A percentile compares a stretch with the other conserved stretches of the same genome.
Evolutionary conservation across 768 basidiomycete genomes (phyloP).

Genomic region (Paxillus rubicundulus): DNA sequence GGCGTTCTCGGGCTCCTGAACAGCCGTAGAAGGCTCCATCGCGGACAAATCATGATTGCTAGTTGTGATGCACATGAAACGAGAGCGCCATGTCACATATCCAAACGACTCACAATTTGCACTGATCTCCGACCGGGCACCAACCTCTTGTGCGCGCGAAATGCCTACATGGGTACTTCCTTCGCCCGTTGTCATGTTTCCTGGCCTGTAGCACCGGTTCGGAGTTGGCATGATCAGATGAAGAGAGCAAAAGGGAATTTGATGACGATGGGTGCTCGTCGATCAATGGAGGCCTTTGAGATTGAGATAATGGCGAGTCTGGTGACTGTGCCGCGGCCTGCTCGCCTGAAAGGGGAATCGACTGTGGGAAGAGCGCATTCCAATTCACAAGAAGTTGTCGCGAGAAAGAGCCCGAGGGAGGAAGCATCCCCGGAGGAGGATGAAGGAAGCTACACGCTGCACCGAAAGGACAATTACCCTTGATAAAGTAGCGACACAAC

Average conservation of each 20-base stretch:
- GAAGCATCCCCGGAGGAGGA: constrained; percentile 14
- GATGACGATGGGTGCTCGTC: constrained; percentile 21
- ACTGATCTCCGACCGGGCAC: constrained; percentile 42
- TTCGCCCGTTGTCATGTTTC: constrained; percentile 9
- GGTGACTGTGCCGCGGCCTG: constrained; percentile 3
- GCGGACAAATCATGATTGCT: constrained; percentile 23
- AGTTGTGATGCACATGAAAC: constrained; percentile 1
- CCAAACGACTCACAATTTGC: constrained; percentile 38
- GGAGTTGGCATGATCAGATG: constrained; percentile 16
- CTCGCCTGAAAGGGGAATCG: constrained; percentile 9
- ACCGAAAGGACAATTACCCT: constrained; percentile 38
- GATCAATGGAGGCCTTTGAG: constrained; percentile 10
- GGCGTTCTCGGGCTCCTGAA: constrained; percentile 6
- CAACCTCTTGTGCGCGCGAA: constrained; percentile 41
- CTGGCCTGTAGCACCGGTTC: constrained; percentile 5
- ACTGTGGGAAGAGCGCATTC: constrained; percentile 18
- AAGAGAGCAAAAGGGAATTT: constrained; percentile 22
- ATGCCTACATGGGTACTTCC: constrained; percentile 40
- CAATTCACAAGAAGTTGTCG: constrained; percentile 13
- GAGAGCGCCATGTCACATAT: neutral
- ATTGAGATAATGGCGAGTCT: neutral
- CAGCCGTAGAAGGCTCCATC: constrained; percentile 25
- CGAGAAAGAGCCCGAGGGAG: constrained; percentile 15
- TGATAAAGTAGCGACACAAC: constrained; percentile 36
- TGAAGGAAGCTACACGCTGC: constrained; percentile 40